These are phyloP conservation scores for Emericellopsis cladophorae DNA, from an alignment of 2,329 filamentous ascomycete species.

Conservation along the genomic window DNA sequence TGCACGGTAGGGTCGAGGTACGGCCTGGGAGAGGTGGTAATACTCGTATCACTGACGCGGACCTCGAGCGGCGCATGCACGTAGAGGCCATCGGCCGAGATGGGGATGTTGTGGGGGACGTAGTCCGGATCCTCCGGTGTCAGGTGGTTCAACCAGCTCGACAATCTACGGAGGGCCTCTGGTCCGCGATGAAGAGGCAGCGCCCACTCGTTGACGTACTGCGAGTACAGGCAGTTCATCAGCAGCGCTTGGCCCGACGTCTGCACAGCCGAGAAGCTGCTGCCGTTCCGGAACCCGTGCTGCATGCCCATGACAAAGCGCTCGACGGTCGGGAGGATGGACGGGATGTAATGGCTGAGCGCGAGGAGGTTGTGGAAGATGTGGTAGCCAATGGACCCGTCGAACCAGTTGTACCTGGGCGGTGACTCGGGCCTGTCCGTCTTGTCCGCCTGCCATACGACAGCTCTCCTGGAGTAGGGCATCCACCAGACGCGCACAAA, in stretches of 20 bases:
- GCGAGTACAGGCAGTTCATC: conserved; percentile 97
- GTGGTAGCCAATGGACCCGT: conserved; percentile 69
- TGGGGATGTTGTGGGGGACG: conserved; percentile 59
- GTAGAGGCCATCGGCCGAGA: conserved; percentile 65
- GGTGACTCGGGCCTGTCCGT: conserved; percentile 48
- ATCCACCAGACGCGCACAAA: conserved; percentile 98
- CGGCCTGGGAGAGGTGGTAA: conserved; percentile 19
- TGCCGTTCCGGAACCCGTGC: conserved; percentile 72
- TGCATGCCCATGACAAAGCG: conserved; percentile 98
- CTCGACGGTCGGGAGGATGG: conserved; percentile 76
- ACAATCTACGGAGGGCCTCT: conserved; percentile 71
- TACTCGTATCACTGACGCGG: conserved; percentile 61
- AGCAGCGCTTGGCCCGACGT: conserved; percentile 68
- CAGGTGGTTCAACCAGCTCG: conserved; percentile 66
- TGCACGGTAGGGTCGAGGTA: conserved; percentile 57
- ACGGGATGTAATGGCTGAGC: conserved; percentile 63
- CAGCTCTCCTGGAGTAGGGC: conserved; percentile 76
- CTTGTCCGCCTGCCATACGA: conserved; percentile 82
- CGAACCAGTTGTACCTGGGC: conserved; percentile 65
- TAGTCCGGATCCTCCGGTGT: conserved; percentile 50
- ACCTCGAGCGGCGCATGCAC: conserved; percentile 89
- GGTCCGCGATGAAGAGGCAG: conserved; percentile 76
- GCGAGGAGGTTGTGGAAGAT: conserved; percentile 87
- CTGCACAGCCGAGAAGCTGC: conserved; percentile 61
- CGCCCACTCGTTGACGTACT: conserved; percentile 98